Evolutionary conservation across 2,329 filamentous ascomycete genomes (phyloP), one percentile per base, ranked within the genome.

Genomic region (Cercospora brassicicola): DNA sequence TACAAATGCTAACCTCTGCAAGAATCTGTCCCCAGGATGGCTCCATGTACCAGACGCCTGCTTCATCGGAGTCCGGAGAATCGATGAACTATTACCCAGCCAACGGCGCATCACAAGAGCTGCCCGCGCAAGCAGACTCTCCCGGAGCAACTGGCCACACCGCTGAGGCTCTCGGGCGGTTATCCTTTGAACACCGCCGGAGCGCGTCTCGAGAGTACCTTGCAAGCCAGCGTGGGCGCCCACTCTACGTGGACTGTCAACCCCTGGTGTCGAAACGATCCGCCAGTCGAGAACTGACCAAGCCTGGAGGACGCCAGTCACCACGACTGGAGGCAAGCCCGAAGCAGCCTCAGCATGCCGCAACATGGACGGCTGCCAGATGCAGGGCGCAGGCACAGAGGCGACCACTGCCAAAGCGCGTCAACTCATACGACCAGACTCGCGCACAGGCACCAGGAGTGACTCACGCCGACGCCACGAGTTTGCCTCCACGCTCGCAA

Each of bases 1-100:
- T 56, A 55, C 42, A 63, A 28, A 55, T 33, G 45, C 51, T 55
- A 31, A 56, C 57, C 26, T 30, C 39, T 36, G 33, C 45, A 30
- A 67, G 59, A 23, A 30, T 11, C 3, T 26, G 39, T 31, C 26
- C 42, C 5, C 53, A 59, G 9, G n/a, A 30, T 57, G 36, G 15
- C n/a, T 15, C 30, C 11, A 0, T 64, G 13, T 67, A 42, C 56
- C 10, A 48, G 18, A 63, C 65, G 9, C 67, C 65, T 3, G 28
- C 63, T 15, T 64, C 62, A 8, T 56, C 64, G 4, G 20, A 30
- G 13, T 66, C 65, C 11, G 68, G 64, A 59, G 64, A 67, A 59
- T 71, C 69, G 30, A 73, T 73, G 71, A 62, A 67, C 48, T 18
- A 51, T 28, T 57, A 67, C 55, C 53, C 20, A 18, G 60, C 59